Evolutionary conservation across 805 yeast genomes (phyloP).

Genomic region (Gaillardinia entomophila): DNA sequence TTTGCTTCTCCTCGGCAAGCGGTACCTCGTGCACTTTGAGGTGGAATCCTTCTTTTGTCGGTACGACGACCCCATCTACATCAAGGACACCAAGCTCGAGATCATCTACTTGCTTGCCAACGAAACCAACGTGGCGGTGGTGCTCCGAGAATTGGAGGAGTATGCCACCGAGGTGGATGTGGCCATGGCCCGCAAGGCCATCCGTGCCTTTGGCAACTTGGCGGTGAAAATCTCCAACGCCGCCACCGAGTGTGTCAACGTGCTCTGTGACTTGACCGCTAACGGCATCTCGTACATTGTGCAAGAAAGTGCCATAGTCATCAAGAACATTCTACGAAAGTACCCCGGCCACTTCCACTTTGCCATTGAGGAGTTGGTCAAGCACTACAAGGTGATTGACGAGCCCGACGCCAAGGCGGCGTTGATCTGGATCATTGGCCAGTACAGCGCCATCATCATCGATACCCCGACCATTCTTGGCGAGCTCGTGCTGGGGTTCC

Average conservation of each 20-base stretch:
- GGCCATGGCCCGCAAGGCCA: constrained; percentile 81
- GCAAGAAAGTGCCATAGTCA: constrained; percentile 74
- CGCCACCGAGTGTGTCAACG: constrained; percentile 58
- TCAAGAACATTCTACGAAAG: constrained; percentile 69
- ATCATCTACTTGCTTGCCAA: constrained; percentile 76
- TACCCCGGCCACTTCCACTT: constrained; percentile 55
- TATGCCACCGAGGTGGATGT: constrained; percentile 85
- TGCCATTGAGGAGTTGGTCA: constrained; percentile 22
- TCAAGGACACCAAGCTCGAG: constrained; percentile 86
- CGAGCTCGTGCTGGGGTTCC: constrained; percentile 40
- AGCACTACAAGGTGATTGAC: constrained; percentile 41
- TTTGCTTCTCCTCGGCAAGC: constrained; percentile 60
- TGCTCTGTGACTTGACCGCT: constrained; percentile 52
- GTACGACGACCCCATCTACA: constrained; percentile 79
- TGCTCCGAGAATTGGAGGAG: constrained; percentile 72
- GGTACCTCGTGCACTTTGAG: constrained; percentile 55
- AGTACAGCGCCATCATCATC: constrained; percentile 48
- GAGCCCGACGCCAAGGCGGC: constrained; percentile 80
- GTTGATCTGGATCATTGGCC: constrained; percentile 80
- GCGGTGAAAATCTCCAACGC: constrained; percentile 69
- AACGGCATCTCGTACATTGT: constrained; percentile 68
- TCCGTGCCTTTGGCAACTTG: constrained; percentile 83
- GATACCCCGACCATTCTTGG: constrained; percentile 36
- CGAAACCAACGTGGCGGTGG: constrained; percentile 51
- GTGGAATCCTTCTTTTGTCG: constrained; percentile 79